phyloP scores from a whole-genome alignment of 2,329 filamentous ascomycete genomes.

The Fusarium hainanense region DNA sequence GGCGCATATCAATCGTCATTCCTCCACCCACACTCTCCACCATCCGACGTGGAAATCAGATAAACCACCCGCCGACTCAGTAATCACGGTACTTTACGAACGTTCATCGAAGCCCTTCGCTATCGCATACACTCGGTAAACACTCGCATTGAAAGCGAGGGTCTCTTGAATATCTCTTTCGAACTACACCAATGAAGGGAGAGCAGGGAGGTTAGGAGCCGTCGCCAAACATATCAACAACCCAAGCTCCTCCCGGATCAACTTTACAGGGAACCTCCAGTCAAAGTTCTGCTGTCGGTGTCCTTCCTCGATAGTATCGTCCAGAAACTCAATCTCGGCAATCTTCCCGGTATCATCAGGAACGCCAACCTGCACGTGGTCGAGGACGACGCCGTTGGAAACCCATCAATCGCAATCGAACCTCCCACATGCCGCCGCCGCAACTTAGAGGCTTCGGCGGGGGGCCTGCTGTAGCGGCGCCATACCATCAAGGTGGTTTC shows the following conservation, averaged over 20 bases:
- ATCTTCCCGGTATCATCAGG: neutral
- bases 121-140: neutral
- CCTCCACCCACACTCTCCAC: conserved; percentile 31
- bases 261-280: neutral
- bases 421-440: conserved; percentile 51
- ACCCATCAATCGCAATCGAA: neutral
- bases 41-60: conserved; percentile 32
- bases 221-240: neutral
- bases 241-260: neutral
- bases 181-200: conserved; percentile 36
- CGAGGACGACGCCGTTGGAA: neutral
- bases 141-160: neutral
- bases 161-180: neutral
- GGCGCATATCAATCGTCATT: conserved; percentile 31
- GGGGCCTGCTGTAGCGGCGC: conserved; percentile 52
- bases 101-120: conserved; percentile 8
- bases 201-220: neutral
- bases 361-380: neutral
- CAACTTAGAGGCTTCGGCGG: conserved; percentile 54
- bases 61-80: conserved; percentile 25
- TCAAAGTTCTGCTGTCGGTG: neutral
- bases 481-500: conserved; percentile 62
- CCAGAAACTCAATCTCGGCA: neutral
- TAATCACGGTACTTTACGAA: conserved; percentile 15
- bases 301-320: neutral